These are phyloP conservation scores for Penicillium silybi DNA, from an alignment of 495 filamentous ascomycete genomes.

Conservation along the genomic window DNA sequence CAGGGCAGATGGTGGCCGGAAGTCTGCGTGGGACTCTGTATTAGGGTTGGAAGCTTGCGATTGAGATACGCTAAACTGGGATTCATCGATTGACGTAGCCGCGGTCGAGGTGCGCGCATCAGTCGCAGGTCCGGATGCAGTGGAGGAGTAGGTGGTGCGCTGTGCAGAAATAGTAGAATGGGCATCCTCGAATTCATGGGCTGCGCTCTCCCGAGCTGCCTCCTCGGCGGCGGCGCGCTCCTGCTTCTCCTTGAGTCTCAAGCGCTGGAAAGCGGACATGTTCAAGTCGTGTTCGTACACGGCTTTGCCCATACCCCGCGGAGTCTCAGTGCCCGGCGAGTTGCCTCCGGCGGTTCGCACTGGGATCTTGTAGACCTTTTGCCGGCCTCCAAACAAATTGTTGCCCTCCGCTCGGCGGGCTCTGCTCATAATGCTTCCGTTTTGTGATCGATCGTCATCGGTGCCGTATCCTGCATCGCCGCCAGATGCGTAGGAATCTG, in stretches of 20 bases:
- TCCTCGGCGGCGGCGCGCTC: slow-evolving; percentile 40
- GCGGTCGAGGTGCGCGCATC: slow-evolving; percentile 77
- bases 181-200: slow-evolving; percentile 52
- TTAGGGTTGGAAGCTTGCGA: slow-evolving; percentile 16
- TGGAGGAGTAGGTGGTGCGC: slow-evolving; percentile 83
- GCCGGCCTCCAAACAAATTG: slow-evolving; percentile 89
- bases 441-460: slow-evolving; percentile 59
- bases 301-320: slow-evolving; percentile 56
- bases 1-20: slow-evolving; percentile 13
- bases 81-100: slow-evolving; percentile 87
- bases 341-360: slow-evolving; percentile 39
- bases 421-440: slow-evolving; percentile 77
- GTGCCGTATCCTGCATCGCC: slow-evolving; percentile 54
- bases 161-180: slow-evolving; percentile 63
- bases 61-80: slow-evolving; percentile 50
- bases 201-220: slow-evolving; percentile 12
- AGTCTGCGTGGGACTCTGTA: slow-evolving; percentile 14
- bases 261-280: slow-evolving; percentile 72
- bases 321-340: slow-evolving; percentile 14
- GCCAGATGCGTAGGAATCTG: slow-evolving; percentile 51
- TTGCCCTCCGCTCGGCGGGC: slow-evolving; percentile 86
- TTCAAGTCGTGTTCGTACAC: slow-evolving; percentile 85
- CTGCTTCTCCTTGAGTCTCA: slow-evolving; percentile 57
- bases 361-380: slow-evolving; percentile 92
- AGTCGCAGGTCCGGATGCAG: slow-evolving; percentile 65